These are phyloP conservation scores for Porodaedalea pini DNA, from an alignment of 1,284 basidiomycete genomes.

Conservation along the genomic window DNA sequence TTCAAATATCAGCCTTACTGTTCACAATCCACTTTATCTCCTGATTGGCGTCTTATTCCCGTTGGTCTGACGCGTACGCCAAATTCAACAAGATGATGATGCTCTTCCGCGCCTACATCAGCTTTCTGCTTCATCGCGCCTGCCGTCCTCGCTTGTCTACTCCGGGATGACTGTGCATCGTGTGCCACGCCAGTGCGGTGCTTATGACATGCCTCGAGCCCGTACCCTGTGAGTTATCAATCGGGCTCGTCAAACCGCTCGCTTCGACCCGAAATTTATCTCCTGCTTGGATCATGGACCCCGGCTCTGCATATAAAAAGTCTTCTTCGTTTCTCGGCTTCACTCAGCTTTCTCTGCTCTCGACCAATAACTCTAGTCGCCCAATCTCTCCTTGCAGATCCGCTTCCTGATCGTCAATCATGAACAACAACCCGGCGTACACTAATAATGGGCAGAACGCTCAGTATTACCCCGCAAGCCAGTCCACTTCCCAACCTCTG, in stretches of 20 bases:
- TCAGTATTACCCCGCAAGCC: neutral
- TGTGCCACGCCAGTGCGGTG: conserved; percentile 11
- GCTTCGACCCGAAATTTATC: conserved; percentile 3
- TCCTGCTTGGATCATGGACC: neutral
- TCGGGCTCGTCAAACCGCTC: conserved; percentile 2
- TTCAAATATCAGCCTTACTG: neutral
- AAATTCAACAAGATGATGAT: conserved; percentile 1
- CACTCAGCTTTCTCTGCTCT: conserved; percentile 5
- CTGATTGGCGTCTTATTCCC: conserved; percentile 3
- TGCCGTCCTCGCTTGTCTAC: neutral
- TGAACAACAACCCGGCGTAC: conserved; percentile 14
- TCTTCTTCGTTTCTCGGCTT: conserved; percentile 12
- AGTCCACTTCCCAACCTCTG: neutral
- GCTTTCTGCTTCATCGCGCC: neutral
- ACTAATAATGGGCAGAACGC: conserved; percentile 1
- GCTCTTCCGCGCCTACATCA: conserved; percentile 2
- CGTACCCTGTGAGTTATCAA: conserved; percentile 4
- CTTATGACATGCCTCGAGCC: neutral
- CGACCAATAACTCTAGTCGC: neutral
- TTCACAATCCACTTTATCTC: neutral
- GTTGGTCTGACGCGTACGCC: neutral
- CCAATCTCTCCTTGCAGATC: conserved; percentile 10
- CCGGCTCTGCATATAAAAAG: conserved; percentile 13
- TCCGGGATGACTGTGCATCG: neutral
- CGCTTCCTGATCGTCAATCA: conserved; percentile 14